Evolutionary conservation across 2,329 filamentous ascomycete genomes (phyloP), one percentile per base, ranked within the genome.

Genomic region (Ophiobolus disseminans): DNA sequence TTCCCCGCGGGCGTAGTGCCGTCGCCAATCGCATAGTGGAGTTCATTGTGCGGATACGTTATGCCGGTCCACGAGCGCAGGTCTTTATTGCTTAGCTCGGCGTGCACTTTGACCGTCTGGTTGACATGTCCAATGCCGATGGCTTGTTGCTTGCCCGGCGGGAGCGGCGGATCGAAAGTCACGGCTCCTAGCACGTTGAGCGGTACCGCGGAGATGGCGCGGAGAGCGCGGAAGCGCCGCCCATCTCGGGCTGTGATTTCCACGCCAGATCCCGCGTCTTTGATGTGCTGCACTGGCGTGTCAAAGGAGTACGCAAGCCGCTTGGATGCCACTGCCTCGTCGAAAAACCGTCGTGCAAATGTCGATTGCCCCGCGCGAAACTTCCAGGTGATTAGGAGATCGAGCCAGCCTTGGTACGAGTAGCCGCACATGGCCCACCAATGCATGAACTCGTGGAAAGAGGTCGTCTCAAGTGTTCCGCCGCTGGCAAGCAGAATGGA

Each of bases 381-480:
- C 31, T 63, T 61, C 53, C 52, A 61, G 3, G 44, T 53, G 76
- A 78, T 4, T 65, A 72, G 57, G 77, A 78, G 21, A 70, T 76
- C 43, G 68, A 68, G 1, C 77, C 61, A 7, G 73, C 78, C 77
- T 73, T 53, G 40, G 16, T 63, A 61, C 5, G 53, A 51, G 28
- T 61, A 61, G 6, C 55, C 60, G 37, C 60, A 61, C 50, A 63
- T 55, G 0, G 60, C 60, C 57, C 60, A 80, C 78, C 77, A 80
- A 47, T 78, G 77, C 14, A 81, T 59, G 23, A 80, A 74, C 43
- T 81, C 78, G 38, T 75, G 75, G 48, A 81, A 78, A 17, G 73
- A 75, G 0, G 72, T 75, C 0, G 74, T 77, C 8, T 75, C 70
- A 0, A 78, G 69, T 0, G 73, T 77, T 0, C 65, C 74, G 4